A percentile compares a stretch with the other conserved stretches of the same genome.
These are phyloP conservation scores for Melastoma malabathricum DNA, from an alignment of 345 rosid species.

Conservation along the genomic window DNA sequence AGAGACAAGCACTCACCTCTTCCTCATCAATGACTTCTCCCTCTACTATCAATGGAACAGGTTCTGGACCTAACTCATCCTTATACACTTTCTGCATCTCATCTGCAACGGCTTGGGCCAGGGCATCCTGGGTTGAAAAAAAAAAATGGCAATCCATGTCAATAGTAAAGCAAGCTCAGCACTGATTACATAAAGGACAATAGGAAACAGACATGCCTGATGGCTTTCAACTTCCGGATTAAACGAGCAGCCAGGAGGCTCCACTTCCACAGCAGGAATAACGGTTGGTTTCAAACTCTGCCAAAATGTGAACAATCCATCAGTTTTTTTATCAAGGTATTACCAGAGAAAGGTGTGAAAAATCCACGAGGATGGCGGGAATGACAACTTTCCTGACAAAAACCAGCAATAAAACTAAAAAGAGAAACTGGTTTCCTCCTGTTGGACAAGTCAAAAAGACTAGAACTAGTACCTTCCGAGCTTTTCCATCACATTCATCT, in stretches of 20 bases:
- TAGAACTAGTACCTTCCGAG: constrained; percentile 34
- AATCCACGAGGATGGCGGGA: neutral
- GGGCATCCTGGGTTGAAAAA: constrained; percentile 41
- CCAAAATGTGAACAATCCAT: neutral
- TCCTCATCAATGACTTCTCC: constrained; percentile 54
- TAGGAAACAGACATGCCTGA: constrained; percentile 30
- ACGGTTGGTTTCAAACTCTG: constrained; percentile 39
- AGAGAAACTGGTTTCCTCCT: neutral
- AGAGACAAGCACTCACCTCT: constrained; percentile 29
- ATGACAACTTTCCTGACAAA: no score
- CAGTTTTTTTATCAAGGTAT: neutral
- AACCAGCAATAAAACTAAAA: no score
- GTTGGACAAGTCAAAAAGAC: neutral
- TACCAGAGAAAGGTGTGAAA: neutral
- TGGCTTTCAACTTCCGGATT: constrained; percentile 78
- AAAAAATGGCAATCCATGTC: neutral
- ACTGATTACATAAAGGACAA: neutral
- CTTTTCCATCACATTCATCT: constrained; percentile 29
- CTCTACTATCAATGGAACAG: constrained; percentile 68
- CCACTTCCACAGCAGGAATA: constrained; percentile 93
- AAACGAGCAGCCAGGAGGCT: constrained; percentile 82
- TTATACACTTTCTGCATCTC: constrained; percentile 83
- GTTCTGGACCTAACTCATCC: constrained; percentile 77
- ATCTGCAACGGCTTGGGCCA: constrained; percentile 91
- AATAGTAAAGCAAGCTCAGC: no score